Conservation (phyloP, 371 early-diverging fungal species). For the Gilbertella persicaria region DNA sequence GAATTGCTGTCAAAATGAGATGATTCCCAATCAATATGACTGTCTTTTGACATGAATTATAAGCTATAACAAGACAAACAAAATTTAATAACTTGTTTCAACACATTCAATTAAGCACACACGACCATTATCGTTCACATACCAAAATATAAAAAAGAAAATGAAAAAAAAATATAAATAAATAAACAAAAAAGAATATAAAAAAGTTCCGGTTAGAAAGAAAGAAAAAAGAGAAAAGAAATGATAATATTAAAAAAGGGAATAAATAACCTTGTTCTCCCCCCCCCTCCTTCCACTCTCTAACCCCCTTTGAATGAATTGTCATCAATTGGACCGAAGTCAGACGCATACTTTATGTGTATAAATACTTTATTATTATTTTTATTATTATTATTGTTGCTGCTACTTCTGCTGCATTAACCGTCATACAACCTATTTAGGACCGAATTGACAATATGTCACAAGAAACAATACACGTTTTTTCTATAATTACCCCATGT, state of each 20-base stretch:
- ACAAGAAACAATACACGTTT: slow-evolving; percentile 3
- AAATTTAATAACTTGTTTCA: no score
- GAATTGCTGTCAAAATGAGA: background rate
- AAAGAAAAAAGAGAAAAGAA: slow-evolving; percentile 8
- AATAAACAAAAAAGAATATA: slow-evolving; percentile 1
- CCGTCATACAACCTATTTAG: slow-evolving; percentile 2
- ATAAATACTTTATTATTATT: slow-evolving; percentile 3
- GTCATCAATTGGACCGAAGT: slow-evolving; percentile 24
- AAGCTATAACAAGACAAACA: no score
- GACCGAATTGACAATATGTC: slow-evolving; percentile 1
- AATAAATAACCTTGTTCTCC: background rate
- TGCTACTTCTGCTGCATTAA: background rate
- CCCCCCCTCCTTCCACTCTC: background rate
- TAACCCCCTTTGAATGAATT: background rate
- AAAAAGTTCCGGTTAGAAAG: slow-evolving; percentile 2
- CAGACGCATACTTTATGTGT: slow-evolving; percentile 13
- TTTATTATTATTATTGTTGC: no score
- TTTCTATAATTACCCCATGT: slow-evolving; percentile 7
- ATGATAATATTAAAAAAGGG: slow-evolving; percentile 2
- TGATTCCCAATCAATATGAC: background rate
- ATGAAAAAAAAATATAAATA: slow-evolving; percentile 5
- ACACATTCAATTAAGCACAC: slow-evolving; percentile 2
- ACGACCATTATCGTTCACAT: background rate
- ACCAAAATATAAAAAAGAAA: slow-evolving; percentile 10
- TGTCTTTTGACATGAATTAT: background rate